These are phyloP conservation scores for Amphicarpaea edgeworthii DNA, from an alignment of 306 rosid genomes.

Conservation along the genomic window DNA sequence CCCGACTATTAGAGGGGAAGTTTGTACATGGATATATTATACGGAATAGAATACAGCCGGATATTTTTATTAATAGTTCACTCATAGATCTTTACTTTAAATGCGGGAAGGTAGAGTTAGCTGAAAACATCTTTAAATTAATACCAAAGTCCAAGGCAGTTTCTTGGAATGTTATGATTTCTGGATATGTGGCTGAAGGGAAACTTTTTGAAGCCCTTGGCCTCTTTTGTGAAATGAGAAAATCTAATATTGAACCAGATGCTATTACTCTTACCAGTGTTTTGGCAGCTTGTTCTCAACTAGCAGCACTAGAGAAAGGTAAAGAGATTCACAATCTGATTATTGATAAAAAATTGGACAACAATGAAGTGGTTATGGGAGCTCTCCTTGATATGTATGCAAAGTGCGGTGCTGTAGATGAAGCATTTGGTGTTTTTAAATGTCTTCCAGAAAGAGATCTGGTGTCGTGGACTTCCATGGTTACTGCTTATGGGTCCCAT, in stretches of 20 bases:
- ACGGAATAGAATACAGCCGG: constrained; percentile 61
- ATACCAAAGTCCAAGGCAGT: constrained; percentile 57
- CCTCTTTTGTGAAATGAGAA: constrained; percentile 62
- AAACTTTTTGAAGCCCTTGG: constrained; percentile 65
- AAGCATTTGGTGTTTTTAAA: constrained; percentile 68
- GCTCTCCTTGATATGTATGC: constrained; percentile 93
- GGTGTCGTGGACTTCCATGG: constrained; percentile 88
- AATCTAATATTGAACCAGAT: constrained; percentile 63
- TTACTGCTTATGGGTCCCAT: constrained; percentile 81
- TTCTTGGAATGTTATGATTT: constrained; percentile 85
- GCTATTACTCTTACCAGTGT: constrained; percentile 71
- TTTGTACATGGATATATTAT: constrained; percentile 72
- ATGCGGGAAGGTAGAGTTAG: constrained; percentile 69
- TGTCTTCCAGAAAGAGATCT: constrained; percentile 73
- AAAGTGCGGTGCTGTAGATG: constrained; percentile 81
- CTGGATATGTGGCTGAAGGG: constrained; percentile 70
- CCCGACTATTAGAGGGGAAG: constrained; percentile 62
- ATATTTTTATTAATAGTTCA: constrained; percentile 62
- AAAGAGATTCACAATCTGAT: constrained; percentile 71
- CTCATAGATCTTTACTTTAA: constrained; percentile 77
- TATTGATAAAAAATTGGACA: constrained; percentile 55
- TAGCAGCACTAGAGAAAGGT: constrained; percentile 81
- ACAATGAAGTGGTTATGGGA: constrained; percentile 74
- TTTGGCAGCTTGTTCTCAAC: constrained; percentile 80
- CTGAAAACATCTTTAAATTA: constrained; percentile 61